Conservation (phyloP, 2,329 filamentous ascomycete genomes). For the Triangularia verruculosa region DNA sequence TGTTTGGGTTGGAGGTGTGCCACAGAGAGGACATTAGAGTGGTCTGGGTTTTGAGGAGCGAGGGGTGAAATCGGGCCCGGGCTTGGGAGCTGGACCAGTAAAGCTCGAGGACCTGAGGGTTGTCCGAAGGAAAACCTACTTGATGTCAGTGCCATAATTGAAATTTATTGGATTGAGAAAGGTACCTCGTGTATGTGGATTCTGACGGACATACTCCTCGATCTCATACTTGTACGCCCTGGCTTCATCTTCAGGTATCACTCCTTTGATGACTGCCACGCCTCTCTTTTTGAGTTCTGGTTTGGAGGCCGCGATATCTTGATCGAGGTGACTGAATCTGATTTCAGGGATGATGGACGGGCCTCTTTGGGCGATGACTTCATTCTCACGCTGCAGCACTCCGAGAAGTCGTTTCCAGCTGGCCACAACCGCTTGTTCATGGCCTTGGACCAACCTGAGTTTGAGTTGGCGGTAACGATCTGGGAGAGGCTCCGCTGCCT, state of each 20-base stretch:
- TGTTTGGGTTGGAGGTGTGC: constrained; percentile 49
- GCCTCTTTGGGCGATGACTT: constrained; percentile 43
- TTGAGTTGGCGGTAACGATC: constrained; percentile 57
- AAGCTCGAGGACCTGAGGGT: constrained; percentile 70
- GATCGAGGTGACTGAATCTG: constrained; percentile 44
- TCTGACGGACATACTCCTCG: constrained; percentile 62
- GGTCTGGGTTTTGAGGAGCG: constrained; percentile 58
- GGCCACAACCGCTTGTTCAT: constrained; percentile 44
- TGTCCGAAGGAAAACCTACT: constrained; percentile 61
- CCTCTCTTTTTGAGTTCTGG: constrained; percentile 60
- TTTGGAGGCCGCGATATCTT: constrained; percentile 35
- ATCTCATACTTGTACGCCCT: constrained; percentile 62
- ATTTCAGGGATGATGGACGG: constrained; percentile 52
- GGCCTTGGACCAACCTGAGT: constrained; percentile 47
- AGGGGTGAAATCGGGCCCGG: constrained; percentile 63
- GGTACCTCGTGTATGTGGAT: constrained; percentile 55
- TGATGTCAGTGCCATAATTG: neutral
- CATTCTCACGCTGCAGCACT: constrained; percentile 29
- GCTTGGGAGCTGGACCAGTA: constrained; percentile 72
- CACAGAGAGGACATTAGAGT: constrained; percentile 62
- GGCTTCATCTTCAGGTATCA: constrained; percentile 61
- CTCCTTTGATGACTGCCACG: constrained; percentile 61
- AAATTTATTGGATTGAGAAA: neutral
- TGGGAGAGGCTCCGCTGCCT: constrained; percentile 45
- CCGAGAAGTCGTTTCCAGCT: constrained; percentile 31